Conservation (phyloP, 495 filamentous ascomycete genomes). For the Venustampulla echinocandica region DNA sequence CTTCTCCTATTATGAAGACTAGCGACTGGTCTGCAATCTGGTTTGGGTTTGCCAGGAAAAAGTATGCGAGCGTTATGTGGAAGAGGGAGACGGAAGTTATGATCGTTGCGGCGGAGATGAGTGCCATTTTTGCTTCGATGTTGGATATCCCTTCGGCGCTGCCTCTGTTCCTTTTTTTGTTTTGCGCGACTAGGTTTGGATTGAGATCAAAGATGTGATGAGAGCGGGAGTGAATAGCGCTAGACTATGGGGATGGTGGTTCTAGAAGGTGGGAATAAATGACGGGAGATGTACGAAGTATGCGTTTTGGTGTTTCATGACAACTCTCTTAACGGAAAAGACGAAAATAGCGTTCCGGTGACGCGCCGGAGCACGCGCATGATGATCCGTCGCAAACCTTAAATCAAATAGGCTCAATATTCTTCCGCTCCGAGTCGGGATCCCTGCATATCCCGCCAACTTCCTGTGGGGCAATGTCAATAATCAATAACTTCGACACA, state of each 20-base stretch:
- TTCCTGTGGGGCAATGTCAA: no score
- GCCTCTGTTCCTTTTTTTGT: no score
- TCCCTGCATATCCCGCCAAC: no score
- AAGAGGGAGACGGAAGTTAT: slow-evolving; percentile 72
- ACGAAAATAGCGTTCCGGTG: no score
- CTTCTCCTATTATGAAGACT: slow-evolving; percentile 75
- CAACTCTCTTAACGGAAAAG: neutral
- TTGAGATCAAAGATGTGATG: slow-evolving; percentile 13
- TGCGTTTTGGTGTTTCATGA: slow-evolving; percentile 3
- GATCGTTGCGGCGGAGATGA: slow-evolving; percentile 67
- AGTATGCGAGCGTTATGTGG: slow-evolving; percentile 71
- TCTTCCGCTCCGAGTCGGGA: slow-evolving; percentile 7
- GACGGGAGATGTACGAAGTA: neutral
- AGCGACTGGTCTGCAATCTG: slow-evolving; percentile 68
- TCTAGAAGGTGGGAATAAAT: neutral
- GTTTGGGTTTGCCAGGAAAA: slow-evolving; percentile 65
- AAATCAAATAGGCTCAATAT: slow-evolving; percentile 8
- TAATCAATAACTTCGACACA: no score
- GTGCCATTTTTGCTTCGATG: slow-evolving; percentile 47
- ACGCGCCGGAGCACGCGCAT: no score
- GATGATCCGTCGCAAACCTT: no score
- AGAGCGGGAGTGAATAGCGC: neutral
- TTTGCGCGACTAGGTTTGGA: neutral
- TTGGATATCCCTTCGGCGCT: neutral
- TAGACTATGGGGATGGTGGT: neutral